Evolutionary conservation across 305 asterid genomes (phyloP), one percentile per base, ranked within the genome.

Genomic region (Stenogyne calaminthoides): DNA sequence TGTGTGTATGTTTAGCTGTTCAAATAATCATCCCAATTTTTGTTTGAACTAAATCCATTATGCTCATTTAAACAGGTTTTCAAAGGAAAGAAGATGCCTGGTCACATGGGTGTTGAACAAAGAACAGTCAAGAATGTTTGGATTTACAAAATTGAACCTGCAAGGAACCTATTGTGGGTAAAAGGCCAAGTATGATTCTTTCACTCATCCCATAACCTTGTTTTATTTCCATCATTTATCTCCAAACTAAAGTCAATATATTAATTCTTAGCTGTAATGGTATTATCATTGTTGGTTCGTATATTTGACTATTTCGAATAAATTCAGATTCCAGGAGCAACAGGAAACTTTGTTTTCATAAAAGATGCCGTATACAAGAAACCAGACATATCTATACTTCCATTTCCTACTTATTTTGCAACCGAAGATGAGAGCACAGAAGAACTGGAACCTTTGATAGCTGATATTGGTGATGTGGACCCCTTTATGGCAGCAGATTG

Each of bases 11-110:
- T 49, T 9, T 3, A 19, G 55, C 56, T 42, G 9, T 42, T 12
- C 9, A 51, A 51, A 9, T 14, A 14, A 46, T 32, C 52, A 60
- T 60, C 49, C 55, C 9, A 42, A 6, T 71, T 59, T 58, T 42
- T 42, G 59, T 18, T 42, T 2, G 15, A 34, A 32, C 5, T 15
- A 8, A 15, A 46, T 32, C 52, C 52, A 5, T 25, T 57, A 32
- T 70, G 52, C 75, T 67, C 44, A 6, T 49, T 27, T 55, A n/a
- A 70, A 83, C 83, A 94, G 98, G 99, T 94, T 40, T 88, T 94
- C 62, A 91, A 90, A 82, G 95, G 91, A 75, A 94, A 76, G 86
- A 94, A 94, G 82, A 94, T 94, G 99, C 93, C 99, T 67, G 99
- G 98, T 27, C 96, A 89, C 80, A 92, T 92, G 99, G 99, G 99